Evolutionary conservation across 192 early-diverging fungal genomes (phyloP).

Genomic region (Backusella mclennaniae): DNA sequence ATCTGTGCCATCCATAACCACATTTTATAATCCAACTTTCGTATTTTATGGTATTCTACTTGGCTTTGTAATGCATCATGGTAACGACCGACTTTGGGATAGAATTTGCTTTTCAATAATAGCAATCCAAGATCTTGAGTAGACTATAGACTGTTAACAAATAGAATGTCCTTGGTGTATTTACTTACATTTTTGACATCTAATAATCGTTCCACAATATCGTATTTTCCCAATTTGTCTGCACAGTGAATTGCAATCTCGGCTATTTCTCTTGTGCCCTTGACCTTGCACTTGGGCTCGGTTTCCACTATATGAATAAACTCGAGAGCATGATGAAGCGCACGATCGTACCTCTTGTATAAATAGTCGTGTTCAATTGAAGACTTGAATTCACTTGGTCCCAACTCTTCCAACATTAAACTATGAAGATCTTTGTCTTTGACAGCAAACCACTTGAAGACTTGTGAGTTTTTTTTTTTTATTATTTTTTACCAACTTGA

Average conservation of each 20-base stretch:
- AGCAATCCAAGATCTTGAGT: slow-evolving; percentile 19
- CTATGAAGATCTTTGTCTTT: not conserved
- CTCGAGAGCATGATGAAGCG: slow-evolving; percentile 10
- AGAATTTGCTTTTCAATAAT: slow-evolving; percentile 18
- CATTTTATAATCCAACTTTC: slow-evolving; percentile 25
- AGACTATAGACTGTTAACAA: not conserved
- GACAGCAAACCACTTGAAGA: slow-evolving; percentile 29
- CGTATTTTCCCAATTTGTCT: slow-evolving; percentile 24
- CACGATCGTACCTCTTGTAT: slow-evolving; percentile 23
- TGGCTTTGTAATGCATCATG: slow-evolving; percentile 15
- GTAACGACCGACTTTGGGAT: slow-evolving; percentile 15
- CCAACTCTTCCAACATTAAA: slow-evolving; percentile 23
- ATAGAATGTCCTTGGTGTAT: not conserved
- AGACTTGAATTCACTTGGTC: slow-evolving; percentile 26
- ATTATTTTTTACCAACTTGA: not conserved
- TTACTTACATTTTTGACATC: slow-evolving; percentile 21
- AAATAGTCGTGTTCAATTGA: slow-evolving; percentile 34
- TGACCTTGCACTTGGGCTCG: slow-evolving; percentile 35
- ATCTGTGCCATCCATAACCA: slow-evolving; percentile 23
- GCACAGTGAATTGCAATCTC: slow-evolving; percentile 44
- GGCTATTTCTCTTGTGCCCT: slow-evolving; percentile 41
- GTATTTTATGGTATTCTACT: slow-evolving; percentile 13
- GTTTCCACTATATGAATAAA: slow-evolving; percentile 18
- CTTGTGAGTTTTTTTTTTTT: not conserved
- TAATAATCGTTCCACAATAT: slow-evolving; percentile 12